Base-by-base conservation (phyloP, 177 flowering plant genomes). In the Vitis hybrid region DNA sequence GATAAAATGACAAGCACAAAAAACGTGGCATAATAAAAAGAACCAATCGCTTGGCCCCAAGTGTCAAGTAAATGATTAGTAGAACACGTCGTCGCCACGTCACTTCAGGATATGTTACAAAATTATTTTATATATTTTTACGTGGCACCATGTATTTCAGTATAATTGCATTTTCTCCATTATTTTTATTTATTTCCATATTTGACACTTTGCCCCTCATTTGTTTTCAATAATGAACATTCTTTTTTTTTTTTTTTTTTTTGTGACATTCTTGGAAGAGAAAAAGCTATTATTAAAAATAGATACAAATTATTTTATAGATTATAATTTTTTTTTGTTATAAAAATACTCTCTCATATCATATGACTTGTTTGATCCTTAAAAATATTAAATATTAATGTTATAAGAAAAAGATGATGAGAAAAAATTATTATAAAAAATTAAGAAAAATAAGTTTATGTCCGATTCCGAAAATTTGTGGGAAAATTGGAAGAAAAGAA, bases 401-500 rank as follows among this genome's bases (percentile, higher is more conserved):
- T 24, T 24, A 24, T 24, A 24, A 9, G 9, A 50, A 50, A 50
- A 9, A 9, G 0, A 50, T 8, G 3, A 50, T 50, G 9, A 9
- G 52, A 50, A 50, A 50, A 4, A 8, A 9, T 4, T 50, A 50
- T 50, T 50, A 50, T 50, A 50, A 50, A 50, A 12, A 50, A 50
- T 55, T 0, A 55, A 12, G 6, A 24, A 24, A 24, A 24, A 24
- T 24, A 24, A 24, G 27, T 24, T 21, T 24, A 24, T 24, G 27
- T 1, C 0, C 24, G 0, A 0, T 21, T 1, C 0, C 0, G 2
- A 21, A 21, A 21, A 0, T 21, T 21, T 21, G 24, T 21, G 27
- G 27, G 0, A 24, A 24, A 24, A 24, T 24, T 24, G 0, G 27
- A 24, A 24, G 27, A 24, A 24, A 24, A 24, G 3, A 24, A 24